Conservation (phyloP, 768 basidiomycete genomes). For the Termitomyces sp. region DNA sequence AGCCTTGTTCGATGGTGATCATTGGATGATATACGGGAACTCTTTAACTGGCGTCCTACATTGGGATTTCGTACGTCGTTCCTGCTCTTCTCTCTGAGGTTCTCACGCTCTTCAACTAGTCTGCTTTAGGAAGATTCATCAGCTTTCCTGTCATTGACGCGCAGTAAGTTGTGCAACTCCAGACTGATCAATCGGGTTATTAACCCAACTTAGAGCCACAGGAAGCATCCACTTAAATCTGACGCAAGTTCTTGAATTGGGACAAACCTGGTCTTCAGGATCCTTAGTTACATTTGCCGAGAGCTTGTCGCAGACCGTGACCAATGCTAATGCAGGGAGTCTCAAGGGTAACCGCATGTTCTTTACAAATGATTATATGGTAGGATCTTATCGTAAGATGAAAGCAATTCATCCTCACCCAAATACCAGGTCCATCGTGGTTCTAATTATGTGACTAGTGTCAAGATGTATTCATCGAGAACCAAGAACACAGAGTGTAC, state of each 20-base stretch:
- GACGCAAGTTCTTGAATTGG: slow-evolving; percentile 44
- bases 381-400: slow-evolving; percentile 16
- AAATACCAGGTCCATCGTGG: slow-evolving; percentile 58
- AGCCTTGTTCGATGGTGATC: slow-evolving; percentile 51
- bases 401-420: not conserved
- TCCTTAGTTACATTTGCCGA: slow-evolving; percentile 34
- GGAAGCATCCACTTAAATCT: slow-evolving; percentile 52
- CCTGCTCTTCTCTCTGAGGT: not conserved
- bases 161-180: slow-evolving; percentile 16
- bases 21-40: slow-evolving; percentile 71
- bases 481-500: slow-evolving; percentile 60
- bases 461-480: slow-evolving; percentile 60
- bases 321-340: slow-evolving; percentile 47
- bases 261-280: slow-evolving; percentile 45
- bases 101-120: slow-evolving; percentile 18
- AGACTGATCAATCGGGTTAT: slow-evolving; percentile 14
- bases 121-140: slow-evolving; percentile 13
- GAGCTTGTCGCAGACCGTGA: slow-evolving; percentile 27
- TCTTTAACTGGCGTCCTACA: slow-evolving; percentile 49
- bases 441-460: slow-evolving; percentile 49
- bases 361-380: slow-evolving; percentile 65
- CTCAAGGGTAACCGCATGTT: slow-evolving; percentile 58
- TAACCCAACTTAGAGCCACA: slow-evolving; percentile 37
- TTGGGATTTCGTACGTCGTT: slow-evolving; percentile 57
- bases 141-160: slow-evolving; percentile 23